These are phyloP conservation scores for Aureococcus anophagefferens DNA, from an alignment of 108 stramenopile genomes.

Conservation along the genomic window DNA sequence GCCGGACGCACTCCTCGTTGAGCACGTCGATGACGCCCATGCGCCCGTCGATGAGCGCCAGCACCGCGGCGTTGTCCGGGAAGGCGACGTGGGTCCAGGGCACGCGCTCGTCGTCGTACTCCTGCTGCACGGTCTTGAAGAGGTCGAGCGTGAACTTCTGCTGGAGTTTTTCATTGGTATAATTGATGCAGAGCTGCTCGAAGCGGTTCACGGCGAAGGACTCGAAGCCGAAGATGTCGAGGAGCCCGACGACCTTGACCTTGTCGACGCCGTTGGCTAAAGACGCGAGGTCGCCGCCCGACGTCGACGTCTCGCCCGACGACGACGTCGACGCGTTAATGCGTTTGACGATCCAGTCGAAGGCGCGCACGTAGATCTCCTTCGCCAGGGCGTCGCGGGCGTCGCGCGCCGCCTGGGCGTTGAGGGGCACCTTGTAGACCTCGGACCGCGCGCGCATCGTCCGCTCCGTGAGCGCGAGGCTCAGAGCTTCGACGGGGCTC, in stretches of 20 bases:
- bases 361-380: conserved; percentile 82
- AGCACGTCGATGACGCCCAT: conserved; percentile 71
- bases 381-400: conserved; percentile 90
- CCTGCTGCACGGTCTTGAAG: conserved; percentile 29
- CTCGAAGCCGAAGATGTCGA: conserved; percentile 97
- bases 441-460: conserved; percentile 59
- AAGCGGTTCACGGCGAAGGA: conserved; percentile 69
- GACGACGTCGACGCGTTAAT: conserved; percentile 80
- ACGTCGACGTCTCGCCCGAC: too few species aligned
- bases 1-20: conserved; percentile 84
- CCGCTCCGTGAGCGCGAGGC: conserved; percentile 56
- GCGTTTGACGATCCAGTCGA: conserved; percentile 78
- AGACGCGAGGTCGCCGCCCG: conserved; percentile 30
- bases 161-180: conserved; percentile 91
- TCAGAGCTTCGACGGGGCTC: neutral
- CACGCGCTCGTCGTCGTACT: conserved; percentile 79
- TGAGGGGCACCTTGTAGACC: conserved; percentile 64
- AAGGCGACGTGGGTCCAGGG: conserved; percentile 66
- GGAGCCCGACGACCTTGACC: conserved; percentile 67
- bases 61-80: conserved; percentile 74
- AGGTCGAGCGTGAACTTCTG: conserved; percentile 26
- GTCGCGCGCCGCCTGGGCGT: conserved; percentile 59
- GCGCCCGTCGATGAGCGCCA: conserved; percentile 76
- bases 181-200: conserved; percentile 85
- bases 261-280: conserved; percentile 13